Conservation (phyloP, 2,329 filamentous ascomycete genomes). For the Botrytis aclada region DNA sequence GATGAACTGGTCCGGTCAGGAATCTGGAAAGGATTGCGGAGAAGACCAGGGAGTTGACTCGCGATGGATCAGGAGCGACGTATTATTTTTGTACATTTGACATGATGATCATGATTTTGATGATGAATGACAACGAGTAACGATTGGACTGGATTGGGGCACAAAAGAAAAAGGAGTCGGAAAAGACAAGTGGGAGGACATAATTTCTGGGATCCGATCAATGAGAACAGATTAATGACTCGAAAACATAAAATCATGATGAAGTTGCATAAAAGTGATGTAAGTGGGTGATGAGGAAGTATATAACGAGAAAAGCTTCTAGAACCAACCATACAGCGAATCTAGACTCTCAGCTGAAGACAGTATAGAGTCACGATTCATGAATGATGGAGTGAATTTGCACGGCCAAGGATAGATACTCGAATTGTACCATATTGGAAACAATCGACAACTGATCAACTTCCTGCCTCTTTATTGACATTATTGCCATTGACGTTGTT, state of each 20-base stretch:
- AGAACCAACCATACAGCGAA: neutral
- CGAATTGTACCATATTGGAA: neutral
- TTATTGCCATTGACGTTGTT: neutral
- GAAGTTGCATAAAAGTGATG: neutral
- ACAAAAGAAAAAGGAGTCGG: neutral
- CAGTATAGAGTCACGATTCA: neutral
- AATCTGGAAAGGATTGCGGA: neutral
- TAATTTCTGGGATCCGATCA: constrained; percentile 1
- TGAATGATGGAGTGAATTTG: neutral
- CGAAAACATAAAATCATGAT: neutral
- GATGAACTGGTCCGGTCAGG: neutral
- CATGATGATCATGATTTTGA: constrained; percentile 14
- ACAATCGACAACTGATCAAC: neutral
- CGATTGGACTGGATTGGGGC: neutral
- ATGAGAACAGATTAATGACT: constrained; percentile 9
- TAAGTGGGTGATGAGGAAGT: neutral
- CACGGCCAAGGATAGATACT: neutral
- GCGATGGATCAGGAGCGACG: neutral
- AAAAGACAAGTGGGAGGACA: neutral
- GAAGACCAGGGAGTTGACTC: neutral
- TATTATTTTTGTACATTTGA: constrained; percentile 15
- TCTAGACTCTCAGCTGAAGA: neutral
- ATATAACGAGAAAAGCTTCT: neutral
- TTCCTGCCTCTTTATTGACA: neutral
- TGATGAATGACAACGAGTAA: constrained; percentile 16